Percentiles rank a stretch among this genome's conserved stretches.
phyloP scores from a whole-genome alignment of 345 rosid species.

The Camelina hispida region DNA sequence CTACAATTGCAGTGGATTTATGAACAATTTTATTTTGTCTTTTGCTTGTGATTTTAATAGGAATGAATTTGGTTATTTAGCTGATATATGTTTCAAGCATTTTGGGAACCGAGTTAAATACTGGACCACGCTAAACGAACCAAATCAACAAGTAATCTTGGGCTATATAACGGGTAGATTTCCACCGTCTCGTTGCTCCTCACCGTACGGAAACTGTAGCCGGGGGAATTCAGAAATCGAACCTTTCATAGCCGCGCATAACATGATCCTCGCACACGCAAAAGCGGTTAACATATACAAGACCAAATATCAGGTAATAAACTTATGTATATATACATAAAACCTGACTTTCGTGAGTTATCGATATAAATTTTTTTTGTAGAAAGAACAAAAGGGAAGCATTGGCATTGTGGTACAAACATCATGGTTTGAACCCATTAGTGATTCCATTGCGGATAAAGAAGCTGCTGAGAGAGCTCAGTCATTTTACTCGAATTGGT shows the following conservation, averaged over 20 bases:
- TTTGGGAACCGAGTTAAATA: slow-evolving; percentile 61
- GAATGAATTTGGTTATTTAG: slow-evolving; percentile 55
- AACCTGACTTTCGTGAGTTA: background rate
- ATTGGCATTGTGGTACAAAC: slow-evolving; percentile 72
- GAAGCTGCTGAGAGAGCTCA: slow-evolving; percentile 72
- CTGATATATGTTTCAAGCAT: slow-evolving; percentile 59
- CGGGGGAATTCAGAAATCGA: slow-evolving; percentile 57
- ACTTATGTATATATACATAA: background rate
- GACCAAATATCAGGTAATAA: slow-evolving; percentile 63
- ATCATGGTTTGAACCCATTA: slow-evolving; percentile 69
- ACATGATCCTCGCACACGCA: slow-evolving; percentile 65
- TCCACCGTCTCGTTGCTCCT: slow-evolving; percentile 58
- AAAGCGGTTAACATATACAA: slow-evolving; percentile 57
- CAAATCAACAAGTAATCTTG: slow-evolving; percentile 38
- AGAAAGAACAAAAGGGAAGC: slow-evolving; percentile 63
- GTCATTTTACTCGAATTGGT: slow-evolving; percentile 71
- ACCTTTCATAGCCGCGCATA: slow-evolving; percentile 62
- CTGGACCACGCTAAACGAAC: slow-evolving; percentile 67
- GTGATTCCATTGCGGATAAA: slow-evolving; percentile 55
- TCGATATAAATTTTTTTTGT: background rate
- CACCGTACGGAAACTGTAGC: slow-evolving; percentile 53
- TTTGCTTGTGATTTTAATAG: slow-evolving; percentile 30
- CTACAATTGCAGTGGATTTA: background rate
- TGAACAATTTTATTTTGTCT: background rate
- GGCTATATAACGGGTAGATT: slow-evolving; percentile 46